These are phyloP conservation scores for Colletotrichum higginsianum DNA, from an alignment of 2,329 filamentous ascomycete species.

Conservation along the genomic window DNA sequence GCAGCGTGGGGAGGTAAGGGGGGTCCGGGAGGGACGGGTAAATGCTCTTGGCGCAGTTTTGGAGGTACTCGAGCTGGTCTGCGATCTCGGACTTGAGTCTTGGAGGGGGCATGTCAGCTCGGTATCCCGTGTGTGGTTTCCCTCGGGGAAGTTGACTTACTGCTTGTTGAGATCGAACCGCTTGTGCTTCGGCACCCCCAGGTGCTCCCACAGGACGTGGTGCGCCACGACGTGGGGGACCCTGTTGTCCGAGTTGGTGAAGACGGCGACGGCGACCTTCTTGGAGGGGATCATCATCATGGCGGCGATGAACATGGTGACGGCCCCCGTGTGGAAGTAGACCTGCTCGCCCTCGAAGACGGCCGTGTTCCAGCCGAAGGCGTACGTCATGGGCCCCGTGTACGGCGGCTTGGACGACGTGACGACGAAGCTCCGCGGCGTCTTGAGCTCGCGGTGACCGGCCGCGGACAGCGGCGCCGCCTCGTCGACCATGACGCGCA, in stretches of 20 bases:
- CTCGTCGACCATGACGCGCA: conserved; percentile 52
- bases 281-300: conserved; percentile 53
- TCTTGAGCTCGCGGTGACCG: conserved; percentile 48
- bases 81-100: not conserved
- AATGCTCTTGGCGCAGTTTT: conserved; percentile 42
- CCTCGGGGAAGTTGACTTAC: conserved; percentile 19
- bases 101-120: not conserved
- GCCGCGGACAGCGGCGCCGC: conserved; percentile 47
- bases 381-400: conserved; percentile 46
- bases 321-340: conserved; percentile 51
- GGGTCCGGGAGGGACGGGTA: conserved; percentile 40
- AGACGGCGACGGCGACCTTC: conserved; percentile 51
- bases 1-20: conserved; percentile 53
- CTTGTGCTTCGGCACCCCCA: conserved; percentile 44
- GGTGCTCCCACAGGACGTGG: conserved; percentile 50
- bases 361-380: conserved; percentile 50
- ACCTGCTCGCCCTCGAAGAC: conserved; percentile 47
- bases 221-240: conserved; percentile 46
- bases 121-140: not conserved
- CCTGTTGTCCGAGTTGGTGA: conserved; percentile 46
- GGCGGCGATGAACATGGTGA: conserved; percentile 47
- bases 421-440: conserved; percentile 46
- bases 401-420: conserved; percentile 37
- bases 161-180: conserved; percentile 39
- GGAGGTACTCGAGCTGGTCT: conserved; percentile 11